phyloP scores from a whole-genome alignment of 202 grass and related monocot species.

The Brachypodium distachyon region DNA sequence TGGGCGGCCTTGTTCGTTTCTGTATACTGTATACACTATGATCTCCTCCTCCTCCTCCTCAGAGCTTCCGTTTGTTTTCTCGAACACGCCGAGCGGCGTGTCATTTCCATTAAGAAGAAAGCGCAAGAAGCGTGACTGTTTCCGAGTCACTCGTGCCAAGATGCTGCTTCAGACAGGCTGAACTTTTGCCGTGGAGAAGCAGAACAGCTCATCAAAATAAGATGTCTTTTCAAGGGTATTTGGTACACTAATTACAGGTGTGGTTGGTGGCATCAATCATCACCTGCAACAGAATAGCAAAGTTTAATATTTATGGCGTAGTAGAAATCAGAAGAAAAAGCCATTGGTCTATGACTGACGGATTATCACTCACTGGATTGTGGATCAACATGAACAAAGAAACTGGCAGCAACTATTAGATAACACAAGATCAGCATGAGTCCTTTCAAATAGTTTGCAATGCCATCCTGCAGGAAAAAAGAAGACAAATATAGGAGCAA shows the following conservation, averaged over 20 bases:
- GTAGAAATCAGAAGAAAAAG: not conserved
- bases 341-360: not conserved
- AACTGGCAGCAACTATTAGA: constrained; percentile 91
- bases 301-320: not conserved
- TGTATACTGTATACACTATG: constrained; percentile 25
- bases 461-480: constrained; percentile 52
- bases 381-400: constrained; percentile 85
- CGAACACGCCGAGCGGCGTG: too few species aligned
- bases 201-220: not conserved
- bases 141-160: not conserved
- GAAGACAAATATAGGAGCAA: not conserved
- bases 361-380: constrained; percentile 39
- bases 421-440: constrained; percentile 89
- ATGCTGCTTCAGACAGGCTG: not conserved
- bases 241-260: constrained; percentile 36
- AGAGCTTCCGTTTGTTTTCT: constrained; percentile 3
- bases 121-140: too few species aligned
- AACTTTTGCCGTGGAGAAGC: not conserved
- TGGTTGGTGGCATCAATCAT: constrained; percentile 1
- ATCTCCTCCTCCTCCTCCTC: not conserved
- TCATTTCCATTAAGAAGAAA: too few species aligned
- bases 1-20: constrained; percentile 9
- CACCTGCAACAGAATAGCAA: constrained; percentile 17
- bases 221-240: constrained; percentile 25
- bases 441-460: constrained; percentile 85